A percentile compares a stretch with the other conserved stretches of the same genome.
Conservation (phyloP, 306 rosid species). For the Luffa aegyptiaca region DNA sequence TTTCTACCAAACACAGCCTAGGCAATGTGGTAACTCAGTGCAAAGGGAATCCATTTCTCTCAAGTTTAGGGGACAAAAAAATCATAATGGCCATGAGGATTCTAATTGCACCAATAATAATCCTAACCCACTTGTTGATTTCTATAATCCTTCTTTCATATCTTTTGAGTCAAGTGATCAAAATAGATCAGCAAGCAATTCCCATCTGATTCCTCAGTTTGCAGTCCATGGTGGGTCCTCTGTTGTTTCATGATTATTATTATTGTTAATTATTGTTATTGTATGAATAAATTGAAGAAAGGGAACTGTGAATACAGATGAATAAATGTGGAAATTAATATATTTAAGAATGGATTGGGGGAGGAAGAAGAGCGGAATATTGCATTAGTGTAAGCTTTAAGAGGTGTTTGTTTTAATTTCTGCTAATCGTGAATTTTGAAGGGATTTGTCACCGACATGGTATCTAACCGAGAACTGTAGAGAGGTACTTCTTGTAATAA, state of each 20-base stretch:
- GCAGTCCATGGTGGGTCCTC: slow-evolving; percentile 9
- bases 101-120: slow-evolving; percentile 8
- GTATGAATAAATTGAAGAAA: slow-evolving; percentile 2
- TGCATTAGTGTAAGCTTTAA: not conserved
- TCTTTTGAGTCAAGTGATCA: slow-evolving; percentile 51
- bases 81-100: slow-evolving; percentile 12
- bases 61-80: not conserved
- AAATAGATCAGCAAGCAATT: slow-evolving; percentile 19
- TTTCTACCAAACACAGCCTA: slow-evolving; percentile 72
- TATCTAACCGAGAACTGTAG: not conserved
- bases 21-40: slow-evolving; percentile 38
- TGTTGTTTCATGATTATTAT: not conserved
- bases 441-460: not conserved
- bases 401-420: not conserved
- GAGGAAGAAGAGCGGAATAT: not conserved
- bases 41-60: not conserved
- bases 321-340: not conserved
- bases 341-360: not conserved
- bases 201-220: slow-evolving; percentile 7
- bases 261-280: not conserved
- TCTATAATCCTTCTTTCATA: slow-evolving; percentile 26
- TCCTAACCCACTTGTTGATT: slow-evolving; percentile 28
- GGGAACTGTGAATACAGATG: not conserved
- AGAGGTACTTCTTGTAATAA: not conserved
- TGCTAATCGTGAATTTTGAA: not conserved